Evolutionary conservation across 306 rosid species (phyloP).

Genomic region (Prosopis cineraria): DNA sequence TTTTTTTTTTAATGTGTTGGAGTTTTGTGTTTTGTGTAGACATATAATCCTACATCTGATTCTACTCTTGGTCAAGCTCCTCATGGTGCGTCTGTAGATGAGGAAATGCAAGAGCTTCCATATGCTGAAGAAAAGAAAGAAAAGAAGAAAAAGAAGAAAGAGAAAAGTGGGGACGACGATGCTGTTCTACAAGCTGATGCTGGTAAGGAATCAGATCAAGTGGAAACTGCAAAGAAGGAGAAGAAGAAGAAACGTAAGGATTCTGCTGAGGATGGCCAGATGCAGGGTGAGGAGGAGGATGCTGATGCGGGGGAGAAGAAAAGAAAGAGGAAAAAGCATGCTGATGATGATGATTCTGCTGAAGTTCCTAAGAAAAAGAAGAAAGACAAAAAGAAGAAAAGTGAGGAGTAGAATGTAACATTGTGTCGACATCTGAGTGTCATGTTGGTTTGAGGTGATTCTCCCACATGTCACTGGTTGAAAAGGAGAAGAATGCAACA

Average conservation of each 20-base stretch:
- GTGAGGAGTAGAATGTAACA: constrained; percentile 27
- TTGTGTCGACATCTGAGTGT: not conserved
- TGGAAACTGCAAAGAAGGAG: constrained; percentile 43
- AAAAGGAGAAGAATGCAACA: constrained; percentile 7
- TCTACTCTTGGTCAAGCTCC: constrained; percentile 51
- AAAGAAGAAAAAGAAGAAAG: constrained; percentile 52
- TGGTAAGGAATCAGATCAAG: constrained; percentile 33
- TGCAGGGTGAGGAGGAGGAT: constrained; percentile 20
- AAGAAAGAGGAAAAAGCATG: constrained; percentile 56
- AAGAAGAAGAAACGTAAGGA: constrained; percentile 60
- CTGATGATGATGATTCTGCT: constrained; percentile 51
- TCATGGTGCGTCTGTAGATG: constrained; percentile 36
- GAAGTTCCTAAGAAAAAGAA: constrained; percentile 50
- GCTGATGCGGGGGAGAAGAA: constrained; percentile 45
- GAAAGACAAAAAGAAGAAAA: constrained; percentile 64
- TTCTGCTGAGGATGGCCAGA: constrained; percentile 45
- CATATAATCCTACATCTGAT: constrained; percentile 87
- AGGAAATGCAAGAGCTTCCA: constrained; percentile 46
- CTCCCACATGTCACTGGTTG: too few relatives aligned
- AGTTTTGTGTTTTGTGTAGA: constrained; percentile 48
- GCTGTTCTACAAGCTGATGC: constrained; percentile 23
- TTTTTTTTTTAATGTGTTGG: not conserved
- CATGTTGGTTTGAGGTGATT: not conserved
- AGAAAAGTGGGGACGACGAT: constrained; percentile 37
- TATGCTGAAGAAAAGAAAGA: constrained; percentile 50